Conservation (phyloP, 306 rosid species). For the Glycine latifolia region DNA sequence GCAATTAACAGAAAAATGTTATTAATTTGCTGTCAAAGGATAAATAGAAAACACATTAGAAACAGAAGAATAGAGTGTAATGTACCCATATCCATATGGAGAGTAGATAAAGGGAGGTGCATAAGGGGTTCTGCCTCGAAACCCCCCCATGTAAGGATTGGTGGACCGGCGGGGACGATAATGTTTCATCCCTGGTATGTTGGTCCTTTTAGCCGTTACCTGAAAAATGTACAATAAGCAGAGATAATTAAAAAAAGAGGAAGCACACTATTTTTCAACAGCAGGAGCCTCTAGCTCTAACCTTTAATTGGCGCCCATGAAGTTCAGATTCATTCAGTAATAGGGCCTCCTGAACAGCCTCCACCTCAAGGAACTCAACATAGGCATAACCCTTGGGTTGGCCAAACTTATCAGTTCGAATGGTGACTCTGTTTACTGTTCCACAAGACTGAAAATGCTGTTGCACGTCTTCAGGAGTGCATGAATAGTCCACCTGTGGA, state of each 20-base stretch:
- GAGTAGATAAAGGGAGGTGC: slow-evolving; percentile 65
- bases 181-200: slow-evolving; percentile 84
- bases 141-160: slow-evolving; percentile 65
- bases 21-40: neutral
- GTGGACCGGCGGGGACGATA: slow-evolving; percentile 63
- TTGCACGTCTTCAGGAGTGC: slow-evolving; percentile 88
- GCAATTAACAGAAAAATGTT: slow-evolving; percentile 47
- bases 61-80: neutral
- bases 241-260: neutral
- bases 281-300: slow-evolving; percentile 25
- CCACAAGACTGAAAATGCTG: slow-evolving; percentile 86
- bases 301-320: slow-evolving; percentile 86
- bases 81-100: slow-evolving; percentile 81
- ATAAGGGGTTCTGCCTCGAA: slow-evolving; percentile 64
- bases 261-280: slow-evolving; percentile 4
- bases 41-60: neutral
- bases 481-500: slow-evolving; percentile 73
- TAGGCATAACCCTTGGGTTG: slow-evolving; percentile 90
- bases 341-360: slow-evolving; percentile 82
- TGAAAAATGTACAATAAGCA: slow-evolving; percentile 38
- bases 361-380: slow-evolving; percentile 75
- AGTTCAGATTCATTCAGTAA: slow-evolving; percentile 76
- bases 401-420: slow-evolving; percentile 82
- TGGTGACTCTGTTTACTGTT: slow-evolving; percentile 79
- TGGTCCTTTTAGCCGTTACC: slow-evolving; percentile 80